Evolutionary conservation across 208 protist genomes (phyloP).

Genomic region (Crithidia sp.): DNA sequence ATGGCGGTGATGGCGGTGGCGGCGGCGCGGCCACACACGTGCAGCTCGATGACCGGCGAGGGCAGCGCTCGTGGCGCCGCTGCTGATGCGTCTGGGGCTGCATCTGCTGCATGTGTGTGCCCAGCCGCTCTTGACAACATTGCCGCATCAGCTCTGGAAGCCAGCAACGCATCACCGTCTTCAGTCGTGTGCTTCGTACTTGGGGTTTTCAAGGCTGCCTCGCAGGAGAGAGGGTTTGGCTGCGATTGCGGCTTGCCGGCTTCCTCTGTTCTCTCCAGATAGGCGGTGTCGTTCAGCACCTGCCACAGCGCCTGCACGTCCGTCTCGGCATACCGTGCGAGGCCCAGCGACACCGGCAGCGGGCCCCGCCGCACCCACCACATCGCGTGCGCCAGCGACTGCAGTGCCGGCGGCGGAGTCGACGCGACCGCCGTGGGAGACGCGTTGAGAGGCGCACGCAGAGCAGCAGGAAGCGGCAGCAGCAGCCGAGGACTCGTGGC

Average conservation of each 20-base stretch:
- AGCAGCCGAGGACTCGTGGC: too few relatives aligned
- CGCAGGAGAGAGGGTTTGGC: too few relatives aligned
- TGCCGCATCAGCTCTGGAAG: too few relatives aligned
- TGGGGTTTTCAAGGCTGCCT: too few relatives aligned
- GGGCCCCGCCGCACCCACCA: constrained; percentile 54
- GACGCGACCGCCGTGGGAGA: not conserved
- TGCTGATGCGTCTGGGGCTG: too few relatives aligned
- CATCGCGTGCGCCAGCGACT: constrained; percentile 40
- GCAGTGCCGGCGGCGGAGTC: constrained; percentile 15
- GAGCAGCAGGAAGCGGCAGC: not conserved
- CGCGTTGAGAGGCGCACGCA: too few relatives aligned
- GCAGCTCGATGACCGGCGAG: constrained; percentile 3
- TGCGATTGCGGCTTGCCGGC: not conserved
- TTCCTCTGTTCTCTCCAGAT: not conserved
- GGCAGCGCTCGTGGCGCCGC: not conserved
- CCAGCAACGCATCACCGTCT: too few relatives aligned
- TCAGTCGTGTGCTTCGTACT: too few relatives aligned
- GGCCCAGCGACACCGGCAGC: constrained; percentile 48
- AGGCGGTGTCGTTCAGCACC: constrained; percentile 1
- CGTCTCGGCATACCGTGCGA: constrained; percentile 37
- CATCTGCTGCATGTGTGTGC: too few relatives aligned
- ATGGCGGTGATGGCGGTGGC: constrained; percentile 25
- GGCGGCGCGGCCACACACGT: constrained; percentile 26
- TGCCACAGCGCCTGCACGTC: constrained; percentile 37
- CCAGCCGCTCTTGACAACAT: too few relatives aligned